Base-by-base conservation (phyloP, 2,329 filamentous ascomycete genomes). In the Aspergillus eucalypticola region DNA sequence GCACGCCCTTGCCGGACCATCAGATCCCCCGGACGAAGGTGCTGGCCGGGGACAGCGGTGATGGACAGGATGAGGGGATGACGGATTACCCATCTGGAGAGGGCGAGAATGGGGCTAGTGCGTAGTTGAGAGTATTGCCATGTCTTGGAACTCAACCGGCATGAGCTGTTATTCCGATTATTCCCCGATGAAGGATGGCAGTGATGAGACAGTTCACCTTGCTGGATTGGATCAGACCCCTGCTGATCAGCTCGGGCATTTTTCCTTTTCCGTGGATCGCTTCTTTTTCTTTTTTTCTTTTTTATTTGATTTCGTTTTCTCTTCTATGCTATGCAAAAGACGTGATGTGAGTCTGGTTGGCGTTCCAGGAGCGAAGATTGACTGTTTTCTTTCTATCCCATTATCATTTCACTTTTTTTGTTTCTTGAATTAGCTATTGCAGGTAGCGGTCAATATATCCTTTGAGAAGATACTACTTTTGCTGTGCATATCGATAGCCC, bases 1-100 rank as follows among this genome's bases (percentile, higher is more conserved):
- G 92, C 5, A 82, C 86, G 2, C 85, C 84, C 1, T 82, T 86
- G 13, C 81, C 85, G 8, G 82, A 82, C n/a, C 71, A 73, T 15
- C 84, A 86, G 62, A 80, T 84, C 11, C 87, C 86, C 2, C 83
- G 84, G 74, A 86, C 84, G 1, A 90, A 88, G 72, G 84, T 92
- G 11, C 77, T 92, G 51, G 86, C 86, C 5, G 85, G 81, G 3
- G 79, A 69, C 3, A 67, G 68, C 46, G 66, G 52, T 5, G 64
- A 67, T 27, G 65, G 68, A 13, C 69, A 76, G 62, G 75, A 76
- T 42, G 71, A 72, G 13, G 73, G 73, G 1, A 77, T 76, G 74
- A 65, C 67, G n/a, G 75, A 74, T 57, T 66, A 72, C 29, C 64
- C 54, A 11, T 67, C 63, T 25, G 69, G 64, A 38, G 64, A 63